Conservation (phyloP, 306 rosid species). For the Cucurbita maxima region DNA sequence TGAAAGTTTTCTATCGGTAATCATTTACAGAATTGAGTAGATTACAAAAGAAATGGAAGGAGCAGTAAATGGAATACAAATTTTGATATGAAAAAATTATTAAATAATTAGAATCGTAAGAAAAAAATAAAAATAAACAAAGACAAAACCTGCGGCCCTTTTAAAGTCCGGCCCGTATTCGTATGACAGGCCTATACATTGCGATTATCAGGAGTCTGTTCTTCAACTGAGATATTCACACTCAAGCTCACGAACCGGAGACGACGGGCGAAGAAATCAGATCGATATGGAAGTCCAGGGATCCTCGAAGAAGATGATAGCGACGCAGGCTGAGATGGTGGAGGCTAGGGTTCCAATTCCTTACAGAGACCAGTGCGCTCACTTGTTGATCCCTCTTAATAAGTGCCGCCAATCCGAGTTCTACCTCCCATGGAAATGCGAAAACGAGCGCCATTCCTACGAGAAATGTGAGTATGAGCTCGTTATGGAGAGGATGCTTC, state of each 20-base stretch:
- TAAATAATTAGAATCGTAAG: too few relatives aligned
- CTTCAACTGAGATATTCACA: neutral
- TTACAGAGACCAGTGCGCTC: constrained; percentile 90
- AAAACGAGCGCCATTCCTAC: constrained; percentile 60
- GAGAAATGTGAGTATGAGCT: constrained; percentile 94
- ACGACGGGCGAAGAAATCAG: neutral
- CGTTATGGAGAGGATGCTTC: constrained; percentile 87
- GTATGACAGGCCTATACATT: too few relatives aligned
- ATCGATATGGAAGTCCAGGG: constrained; percentile 45
- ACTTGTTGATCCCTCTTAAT: constrained; percentile 80
- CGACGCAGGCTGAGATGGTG: constrained; percentile 85
- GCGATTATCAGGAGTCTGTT: too few relatives aligned
- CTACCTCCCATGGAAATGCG: constrained; percentile 92
- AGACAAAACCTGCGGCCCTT: too few relatives aligned
- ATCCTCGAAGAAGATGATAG: constrained; percentile 93
- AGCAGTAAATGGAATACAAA: too few relatives aligned
- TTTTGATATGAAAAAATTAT: too few relatives aligned
- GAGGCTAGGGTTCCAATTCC: constrained; percentile 70
- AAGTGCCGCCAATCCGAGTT: constrained; percentile 78
- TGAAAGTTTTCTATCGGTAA: too few relatives aligned
- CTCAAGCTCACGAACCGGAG: neutral
- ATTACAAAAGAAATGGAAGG: too few relatives aligned
- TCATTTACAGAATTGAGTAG: too few relatives aligned
- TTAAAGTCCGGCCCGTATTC: too few relatives aligned
- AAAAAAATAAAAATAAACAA: too few relatives aligned